Conservation (phyloP, 768 basidiomycete species). For the Lactarius akahatsu region DNA sequence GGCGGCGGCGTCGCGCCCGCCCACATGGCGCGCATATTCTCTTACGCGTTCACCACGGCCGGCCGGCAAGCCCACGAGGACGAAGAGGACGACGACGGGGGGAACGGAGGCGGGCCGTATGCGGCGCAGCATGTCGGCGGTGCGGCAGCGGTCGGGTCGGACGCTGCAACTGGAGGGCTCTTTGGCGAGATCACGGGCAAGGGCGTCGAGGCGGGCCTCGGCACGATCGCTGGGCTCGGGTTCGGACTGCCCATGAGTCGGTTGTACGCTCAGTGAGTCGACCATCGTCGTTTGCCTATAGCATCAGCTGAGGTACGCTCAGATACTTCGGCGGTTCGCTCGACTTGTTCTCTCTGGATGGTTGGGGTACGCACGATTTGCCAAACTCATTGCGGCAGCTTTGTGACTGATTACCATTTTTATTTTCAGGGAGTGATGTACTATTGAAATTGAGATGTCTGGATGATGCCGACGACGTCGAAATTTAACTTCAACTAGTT, state of each 20-base stretch:
- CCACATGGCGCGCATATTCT: constrained; percentile 79
- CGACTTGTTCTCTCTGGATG: constrained; percentile 77
- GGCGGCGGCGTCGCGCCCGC: constrained; percentile 79
- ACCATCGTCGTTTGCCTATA: not conserved
- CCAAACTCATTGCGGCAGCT: not conserved
- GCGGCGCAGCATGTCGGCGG: constrained; percentile 79
- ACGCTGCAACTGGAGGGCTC: constrained; percentile 43
- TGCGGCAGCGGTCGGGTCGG: constrained; percentile 54
- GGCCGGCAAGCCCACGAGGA: constrained; percentile 45
- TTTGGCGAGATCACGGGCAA: constrained; percentile 79
- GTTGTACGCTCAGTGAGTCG: constrained; percentile 59
- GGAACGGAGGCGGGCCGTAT: constrained; percentile 62
- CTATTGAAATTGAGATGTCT: constrained; percentile 55
- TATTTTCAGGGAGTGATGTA: constrained; percentile 47
- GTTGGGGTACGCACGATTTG: constrained; percentile 60
- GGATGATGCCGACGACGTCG: constrained; percentile 52
- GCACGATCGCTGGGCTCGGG: constrained; percentile 88
- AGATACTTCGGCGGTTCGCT: constrained; percentile 87
- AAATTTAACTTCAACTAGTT: constrained; percentile 37
- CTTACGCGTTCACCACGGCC: constrained; percentile 90
- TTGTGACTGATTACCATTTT: constrained; percentile 15
- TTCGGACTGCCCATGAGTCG: constrained; percentile 84
- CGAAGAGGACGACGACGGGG: constrained; percentile 36
- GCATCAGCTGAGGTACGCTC: constrained; percentile 27
- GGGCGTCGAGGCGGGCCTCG: constrained; percentile 75